Evolutionary conservation across 2,329 filamentous ascomycete species (phyloP).

Genomic region (Didymella exigua): DNA sequence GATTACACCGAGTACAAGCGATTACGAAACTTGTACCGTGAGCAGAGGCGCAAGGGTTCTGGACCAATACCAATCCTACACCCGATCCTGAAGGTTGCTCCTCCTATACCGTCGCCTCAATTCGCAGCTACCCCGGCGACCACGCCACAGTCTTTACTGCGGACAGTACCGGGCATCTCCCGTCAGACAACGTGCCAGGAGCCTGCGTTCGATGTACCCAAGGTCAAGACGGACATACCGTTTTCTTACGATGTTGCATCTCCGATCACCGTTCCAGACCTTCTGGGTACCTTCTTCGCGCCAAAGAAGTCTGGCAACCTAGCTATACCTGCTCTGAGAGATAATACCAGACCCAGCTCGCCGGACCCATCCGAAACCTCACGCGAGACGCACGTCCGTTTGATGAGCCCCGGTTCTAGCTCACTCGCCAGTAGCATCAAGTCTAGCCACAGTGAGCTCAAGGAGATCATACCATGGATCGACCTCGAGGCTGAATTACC

Average conservation of each 20-base stretch:
- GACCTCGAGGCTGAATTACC: not conserved
- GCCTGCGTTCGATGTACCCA: constrained; percentile 16
- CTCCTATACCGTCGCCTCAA: not conserved
- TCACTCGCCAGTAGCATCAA: not conserved
- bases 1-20: constrained; percentile 57
- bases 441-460: not conserved
- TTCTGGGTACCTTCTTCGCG: constrained; percentile 6
- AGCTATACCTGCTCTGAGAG: not conserved
- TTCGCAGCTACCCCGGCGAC: not conserved
- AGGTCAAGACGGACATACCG: not conserved
- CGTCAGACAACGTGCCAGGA: constrained; percentile 15
- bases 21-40: constrained; percentile 35
- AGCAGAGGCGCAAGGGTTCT: constrained; percentile 17
- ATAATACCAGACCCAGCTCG: not conserved
- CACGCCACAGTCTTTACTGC: not conserved
- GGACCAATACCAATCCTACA: not conserved
- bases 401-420: not conserved
- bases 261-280: constrained; percentile 12
- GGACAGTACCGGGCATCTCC: constrained; percentile 1
- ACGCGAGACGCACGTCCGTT: not conserved
- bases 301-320: not conserved
- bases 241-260: constrained; percentile 12
- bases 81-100: not conserved
- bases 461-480: constrained; percentile 10
- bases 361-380: not conserved